Conservation (phyloP, 2,329 filamentous ascomycete species). For the Orbilia blumenaviensis region DNA sequence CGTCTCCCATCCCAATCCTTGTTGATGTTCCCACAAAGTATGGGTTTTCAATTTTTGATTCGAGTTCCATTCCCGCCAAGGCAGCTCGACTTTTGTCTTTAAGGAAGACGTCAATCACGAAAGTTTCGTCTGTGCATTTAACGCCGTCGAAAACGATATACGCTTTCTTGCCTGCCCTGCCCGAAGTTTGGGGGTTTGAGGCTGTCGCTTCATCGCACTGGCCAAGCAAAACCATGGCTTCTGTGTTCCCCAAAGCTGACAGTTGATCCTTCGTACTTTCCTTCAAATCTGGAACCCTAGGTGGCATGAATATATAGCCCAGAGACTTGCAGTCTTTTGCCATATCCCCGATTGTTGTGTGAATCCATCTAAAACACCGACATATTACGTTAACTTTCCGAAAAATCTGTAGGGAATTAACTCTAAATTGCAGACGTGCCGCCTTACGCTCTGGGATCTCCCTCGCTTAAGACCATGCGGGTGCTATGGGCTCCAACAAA, state of each 20-base stretch:
- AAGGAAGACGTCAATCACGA: conserved; percentile 7
- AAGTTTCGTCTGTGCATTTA: conserved; percentile 10
- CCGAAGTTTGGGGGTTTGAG: too few relatives aligned
- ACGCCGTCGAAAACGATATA: conserved; percentile 12
- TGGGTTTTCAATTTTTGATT: neutral
- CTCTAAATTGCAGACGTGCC: too few relatives aligned
- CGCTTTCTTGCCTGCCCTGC: neutral
- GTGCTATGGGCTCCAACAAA: conserved; percentile 22
- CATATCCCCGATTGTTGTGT: conserved; percentile 52
- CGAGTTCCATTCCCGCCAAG: neutral
- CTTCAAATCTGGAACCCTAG: conserved; percentile 1
- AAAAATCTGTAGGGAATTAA: too few relatives aligned
- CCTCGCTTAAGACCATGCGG: neutral
- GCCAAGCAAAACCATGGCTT: neutral
- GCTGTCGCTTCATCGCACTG: too few relatives aligned
- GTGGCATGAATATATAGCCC: conserved; percentile 26
- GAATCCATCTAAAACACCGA: conserved; percentile 28
- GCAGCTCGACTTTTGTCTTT: neutral
- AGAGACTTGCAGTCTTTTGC: conserved; percentile 16
- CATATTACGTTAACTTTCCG: too few relatives aligned
- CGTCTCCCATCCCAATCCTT: conserved; percentile 22
- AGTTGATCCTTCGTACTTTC: neutral
- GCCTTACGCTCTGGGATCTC: conserved; percentile 5
- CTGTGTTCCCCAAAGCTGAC: neutral
- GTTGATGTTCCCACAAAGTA: conserved; percentile 19